Evolutionary conservation across 2,329 filamentous ascomycete genomes (phyloP).

Genomic region (Stachybotrys chlorohalonatus): DNA sequence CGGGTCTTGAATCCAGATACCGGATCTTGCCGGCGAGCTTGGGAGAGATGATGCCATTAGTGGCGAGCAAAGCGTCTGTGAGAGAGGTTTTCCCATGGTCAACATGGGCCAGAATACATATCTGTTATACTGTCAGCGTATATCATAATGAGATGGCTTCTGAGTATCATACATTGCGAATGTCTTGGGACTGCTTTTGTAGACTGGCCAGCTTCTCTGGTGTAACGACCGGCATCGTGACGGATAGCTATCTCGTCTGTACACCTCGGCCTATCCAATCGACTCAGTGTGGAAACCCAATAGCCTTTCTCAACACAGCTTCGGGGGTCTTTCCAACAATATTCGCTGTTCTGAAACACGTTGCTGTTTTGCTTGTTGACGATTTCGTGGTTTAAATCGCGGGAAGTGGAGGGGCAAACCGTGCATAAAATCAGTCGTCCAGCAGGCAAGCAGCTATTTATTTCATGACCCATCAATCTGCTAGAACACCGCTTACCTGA

Average conservation of each 20-base stretch:
- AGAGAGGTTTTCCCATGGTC: slow-evolving; percentile 98
- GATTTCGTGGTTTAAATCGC: too few species aligned
- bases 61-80: slow-evolving; percentile 90
- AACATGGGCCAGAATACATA: slow-evolving; percentile 92
- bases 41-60: slow-evolving; percentile 97
- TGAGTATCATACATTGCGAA: slow-evolving; percentile 70
- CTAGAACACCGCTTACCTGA: background rate
- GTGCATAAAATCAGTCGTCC: slow-evolving; percentile 1
- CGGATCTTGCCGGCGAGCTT: slow-evolving; percentile 97
- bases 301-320: too few species aligned
- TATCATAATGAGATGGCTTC: background rate
- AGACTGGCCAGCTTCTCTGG: slow-evolving; percentile 85
- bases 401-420: background rate
- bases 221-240: slow-evolving; percentile 80
- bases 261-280: too few species aligned
- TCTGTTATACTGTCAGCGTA: slow-evolving; percentile 37
- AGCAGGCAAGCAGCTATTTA: background rate
- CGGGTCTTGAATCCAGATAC: slow-evolving; percentile 90
- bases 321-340: too few species aligned
- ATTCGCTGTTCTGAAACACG: too few species aligned
- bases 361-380: too few species aligned
- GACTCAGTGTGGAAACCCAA: too few species aligned
- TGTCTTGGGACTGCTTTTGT: slow-evolving; percentile 77
- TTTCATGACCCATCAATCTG: background rate
- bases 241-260: background rate